Percentiles rank a stretch among this genome's conserved stretches.
Evolutionary conservation across 768 basidiomycete species (phyloP).

Genomic region (Boletus eberwhitei): DNA sequence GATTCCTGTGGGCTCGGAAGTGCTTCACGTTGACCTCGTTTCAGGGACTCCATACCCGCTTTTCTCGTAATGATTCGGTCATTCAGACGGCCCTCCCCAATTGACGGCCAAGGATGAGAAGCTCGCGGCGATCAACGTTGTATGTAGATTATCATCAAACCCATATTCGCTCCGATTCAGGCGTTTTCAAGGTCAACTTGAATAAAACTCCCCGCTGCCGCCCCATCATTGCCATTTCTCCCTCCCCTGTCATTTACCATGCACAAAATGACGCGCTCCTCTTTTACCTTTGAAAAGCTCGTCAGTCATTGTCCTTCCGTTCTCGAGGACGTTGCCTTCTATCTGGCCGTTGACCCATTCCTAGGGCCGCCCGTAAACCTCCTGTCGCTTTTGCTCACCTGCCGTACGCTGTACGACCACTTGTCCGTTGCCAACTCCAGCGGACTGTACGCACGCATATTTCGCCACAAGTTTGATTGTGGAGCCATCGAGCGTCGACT

Average conservation of each 20-base stretch:
- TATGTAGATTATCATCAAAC: constrained; percentile 36
- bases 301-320: constrained; percentile 11
- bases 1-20: constrained; percentile 3
- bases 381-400: constrained; percentile 38
- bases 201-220: constrained; percentile 23
- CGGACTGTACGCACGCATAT: constrained; percentile 43
- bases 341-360: constrained; percentile 35
- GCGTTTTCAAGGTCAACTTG: constrained; percentile 24
- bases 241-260: neutral
- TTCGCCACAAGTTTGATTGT: constrained; percentile 43
- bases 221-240: constrained; percentile 1
- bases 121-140: constrained; percentile 36
- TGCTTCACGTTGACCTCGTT: constrained; percentile 22
- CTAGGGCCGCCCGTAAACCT: constrained; percentile 45
- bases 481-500: constrained; percentile 40
- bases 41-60: constrained; percentile 26
- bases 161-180: constrained; percentile 32
- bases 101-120: constrained; percentile 30
- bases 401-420: constrained; percentile 33
- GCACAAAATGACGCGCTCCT: constrained; percentile 2
- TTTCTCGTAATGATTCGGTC: constrained; percentile 37
- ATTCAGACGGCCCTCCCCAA: constrained; percentile 27
- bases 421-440: constrained; percentile 36
- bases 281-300: constrained; percentile 19
- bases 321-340: constrained; percentile 42